Conservation (phyloP, 140 eudicot genomes). For the Oenanthe javanica region DNA sequence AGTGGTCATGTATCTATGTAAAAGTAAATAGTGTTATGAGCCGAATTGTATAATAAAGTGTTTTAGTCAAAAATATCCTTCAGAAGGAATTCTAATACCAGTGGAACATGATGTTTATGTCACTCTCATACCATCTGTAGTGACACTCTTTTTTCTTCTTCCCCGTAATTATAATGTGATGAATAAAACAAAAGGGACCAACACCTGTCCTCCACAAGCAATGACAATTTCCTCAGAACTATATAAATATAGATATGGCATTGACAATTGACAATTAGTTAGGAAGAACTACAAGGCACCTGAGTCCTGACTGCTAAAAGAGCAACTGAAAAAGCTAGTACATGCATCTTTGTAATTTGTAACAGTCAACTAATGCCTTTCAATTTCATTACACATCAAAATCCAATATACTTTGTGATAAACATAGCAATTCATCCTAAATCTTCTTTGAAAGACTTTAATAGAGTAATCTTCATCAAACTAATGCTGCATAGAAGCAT, state of each 20-base stretch:
- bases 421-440: not conserved
- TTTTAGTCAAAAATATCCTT: too few relatives aligned
- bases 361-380: not conserved
- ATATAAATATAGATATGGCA: not conserved
- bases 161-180: not conserved
- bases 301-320: not conserved
- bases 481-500: not conserved
- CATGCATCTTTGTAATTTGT: not conserved
- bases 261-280: slow-evolving; percentile 7
- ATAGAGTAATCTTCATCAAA: not conserved
- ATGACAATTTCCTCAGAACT: not conserved
- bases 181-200: not conserved
- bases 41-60: too few relatives aligned
- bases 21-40: too few relatives aligned
- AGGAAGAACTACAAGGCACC: slow-evolving; percentile 2
- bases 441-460: not conserved
- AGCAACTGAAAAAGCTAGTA: not conserved
- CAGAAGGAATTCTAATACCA: too few relatives aligned
- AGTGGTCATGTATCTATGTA: too few relatives aligned
- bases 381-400: slow-evolving; percentile 2
- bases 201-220: not conserved
- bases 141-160: not conserved
- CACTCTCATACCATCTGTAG: not conserved
- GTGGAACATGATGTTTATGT: not conserved
- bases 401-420: not conserved